A percentile compares a stretch with the other conserved stretches of the same genome.
phyloP scores from a whole-genome alignment of 1,284 basidiomycete genomes.

The Heterobasidion parviporum region DNA sequence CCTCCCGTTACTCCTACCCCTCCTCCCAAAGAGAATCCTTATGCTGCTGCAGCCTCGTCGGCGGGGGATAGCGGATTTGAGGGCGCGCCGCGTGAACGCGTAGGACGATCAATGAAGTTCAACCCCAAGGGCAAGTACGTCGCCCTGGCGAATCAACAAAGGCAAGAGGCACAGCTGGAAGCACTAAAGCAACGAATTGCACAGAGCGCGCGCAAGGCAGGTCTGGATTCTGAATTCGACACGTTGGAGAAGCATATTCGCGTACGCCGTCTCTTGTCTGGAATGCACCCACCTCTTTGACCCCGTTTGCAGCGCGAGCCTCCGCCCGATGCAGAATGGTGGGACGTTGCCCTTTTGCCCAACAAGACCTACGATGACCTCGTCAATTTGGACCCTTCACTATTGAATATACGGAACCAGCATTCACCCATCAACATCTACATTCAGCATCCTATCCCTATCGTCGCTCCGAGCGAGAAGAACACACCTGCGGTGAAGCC shows the following conservation, averaged over 20 bases:
- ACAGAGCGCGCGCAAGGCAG: constrained; percentile 87
- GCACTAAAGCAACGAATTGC: constrained; percentile 90
- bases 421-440: constrained; percentile 85
- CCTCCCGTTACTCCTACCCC: constrained; percentile 40
- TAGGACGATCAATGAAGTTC: constrained; percentile 73
- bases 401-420: constrained; percentile 52
- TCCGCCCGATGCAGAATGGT: constrained; percentile 94
- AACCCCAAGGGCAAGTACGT: constrained; percentile 90
- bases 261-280: constrained; percentile 32
- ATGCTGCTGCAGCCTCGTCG: constrained; percentile 44
- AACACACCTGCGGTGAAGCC: constrained; percentile 70
- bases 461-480: constrained; percentile 86
- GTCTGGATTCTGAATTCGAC: constrained; percentile 88
- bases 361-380: constrained; percentile 76
- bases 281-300: neutral
- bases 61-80: constrained; percentile 55
- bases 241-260: constrained; percentile 82
- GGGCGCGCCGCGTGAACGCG: constrained; percentile 61
- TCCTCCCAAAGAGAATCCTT: constrained; percentile 58
- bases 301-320: constrained; percentile 50
- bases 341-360: constrained; percentile 87
- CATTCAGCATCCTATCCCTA: constrained; percentile 95
- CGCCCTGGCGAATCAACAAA: constrained; percentile 74
- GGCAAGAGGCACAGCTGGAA: constrained; percentile 83
- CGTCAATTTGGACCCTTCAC: constrained; percentile 37